Evolutionary conservation across 1,284 basidiomycete genomes (phyloP).

Genomic region (Limonomyces culmigenus): DNA sequence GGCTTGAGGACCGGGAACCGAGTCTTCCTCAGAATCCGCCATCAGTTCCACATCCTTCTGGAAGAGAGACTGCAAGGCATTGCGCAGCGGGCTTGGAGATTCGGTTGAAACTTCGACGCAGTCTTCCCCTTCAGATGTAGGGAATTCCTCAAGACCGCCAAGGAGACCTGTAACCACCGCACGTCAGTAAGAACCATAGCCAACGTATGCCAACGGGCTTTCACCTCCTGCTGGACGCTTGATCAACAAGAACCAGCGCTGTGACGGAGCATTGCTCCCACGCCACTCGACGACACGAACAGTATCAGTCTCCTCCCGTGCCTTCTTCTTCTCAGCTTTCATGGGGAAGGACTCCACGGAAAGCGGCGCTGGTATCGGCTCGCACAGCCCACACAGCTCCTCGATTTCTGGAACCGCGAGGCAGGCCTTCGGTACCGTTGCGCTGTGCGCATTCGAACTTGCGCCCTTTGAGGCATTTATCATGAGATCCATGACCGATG

Average conservation of each 20-base stretch:
- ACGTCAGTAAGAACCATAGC: too few relatives aligned
- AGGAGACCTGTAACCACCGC: conserved; percentile 62
- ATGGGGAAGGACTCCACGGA: conserved; percentile 70
- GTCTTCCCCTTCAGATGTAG: conserved; percentile 30
- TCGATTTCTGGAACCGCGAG: conserved; percentile 41
- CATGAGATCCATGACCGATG: background rate
- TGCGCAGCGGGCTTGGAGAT: conserved; percentile 22
- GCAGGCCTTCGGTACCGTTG: background rate
- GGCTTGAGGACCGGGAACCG: conserved; percentile 1
- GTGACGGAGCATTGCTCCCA: conserved; percentile 7
- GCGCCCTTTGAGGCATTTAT: background rate
- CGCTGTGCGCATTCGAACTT: conserved; percentile 3
- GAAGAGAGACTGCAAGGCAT: conserved; percentile 14
- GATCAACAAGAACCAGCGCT: conserved; percentile 57
- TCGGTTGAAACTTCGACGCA: conserved; percentile 20
- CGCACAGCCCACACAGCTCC: conserved; percentile 59
- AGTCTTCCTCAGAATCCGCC: background rate
- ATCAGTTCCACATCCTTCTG: conserved; percentile 1
- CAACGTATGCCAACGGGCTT: too few relatives aligned
- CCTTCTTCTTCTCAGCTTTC: conserved; percentile 72
- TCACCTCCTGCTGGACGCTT: conserved; percentile 73
- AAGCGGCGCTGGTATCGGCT: conserved; percentile 30
- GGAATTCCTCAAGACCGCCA: conserved; percentile 78
- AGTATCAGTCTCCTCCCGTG: conserved; percentile 70
- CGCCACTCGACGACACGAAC: conserved; percentile 80